Evolutionary conservation across 2,329 filamentous ascomycete species (phyloP).

Genomic region (Colletotrichum sp.): DNA sequence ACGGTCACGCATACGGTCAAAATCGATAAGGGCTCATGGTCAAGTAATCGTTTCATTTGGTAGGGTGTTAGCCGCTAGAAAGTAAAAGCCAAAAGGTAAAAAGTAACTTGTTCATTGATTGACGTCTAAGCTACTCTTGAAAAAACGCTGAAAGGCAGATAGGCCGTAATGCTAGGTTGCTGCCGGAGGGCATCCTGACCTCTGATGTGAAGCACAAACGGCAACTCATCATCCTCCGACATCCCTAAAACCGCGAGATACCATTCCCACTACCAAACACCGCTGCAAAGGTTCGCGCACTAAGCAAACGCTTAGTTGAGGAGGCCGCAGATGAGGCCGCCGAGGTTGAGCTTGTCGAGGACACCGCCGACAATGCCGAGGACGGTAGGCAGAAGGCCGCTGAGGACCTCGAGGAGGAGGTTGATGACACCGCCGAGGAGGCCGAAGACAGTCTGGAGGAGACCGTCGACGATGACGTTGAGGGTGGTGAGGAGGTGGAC

Average conservation of each 20-base stretch:
- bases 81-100: background rate
- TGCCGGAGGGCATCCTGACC: background rate
- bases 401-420: conserved; percentile 8
- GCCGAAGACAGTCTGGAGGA: conserved; percentile 1
- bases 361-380: conserved; percentile 1
- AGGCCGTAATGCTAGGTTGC: background rate
- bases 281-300: background rate
- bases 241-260: background rate
- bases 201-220: background rate
- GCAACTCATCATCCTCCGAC: background rate
- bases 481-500: conserved; percentile 8
- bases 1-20: background rate
- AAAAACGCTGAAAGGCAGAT: background rate
- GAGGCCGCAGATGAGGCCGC: conserved; percentile 10
- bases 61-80: background rate
- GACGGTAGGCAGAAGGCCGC: conserved; percentile 9
- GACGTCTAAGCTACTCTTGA: background rate
- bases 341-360: conserved; percentile 1
- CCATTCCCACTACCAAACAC: background rate
- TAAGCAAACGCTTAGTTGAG: background rate
- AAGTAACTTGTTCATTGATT: background rate
- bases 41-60: background rate
- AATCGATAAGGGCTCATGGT: background rate
- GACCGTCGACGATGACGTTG: conserved; percentile 6
- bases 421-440: conserved; percentile 2